A percentile compares a stretch with the other conserved stretches of the same genome.
These are phyloP conservation scores for Tagetes patula DNA, from an alignment of 129 eudicot species.

Conservation along the genomic window DNA sequence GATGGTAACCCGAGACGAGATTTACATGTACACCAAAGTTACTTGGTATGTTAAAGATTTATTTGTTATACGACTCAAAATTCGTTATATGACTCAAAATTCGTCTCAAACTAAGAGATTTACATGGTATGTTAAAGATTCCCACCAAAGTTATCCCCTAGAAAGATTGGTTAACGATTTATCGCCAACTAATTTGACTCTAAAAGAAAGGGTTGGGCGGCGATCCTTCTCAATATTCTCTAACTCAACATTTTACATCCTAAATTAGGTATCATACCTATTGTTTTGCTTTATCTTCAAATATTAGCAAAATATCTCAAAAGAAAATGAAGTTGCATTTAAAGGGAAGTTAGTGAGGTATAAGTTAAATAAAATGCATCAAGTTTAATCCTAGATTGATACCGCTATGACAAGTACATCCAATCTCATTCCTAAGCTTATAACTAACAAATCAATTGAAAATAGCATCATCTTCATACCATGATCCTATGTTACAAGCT, in stretches of 20 bases:
- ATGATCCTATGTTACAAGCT: conserved; percentile 21
- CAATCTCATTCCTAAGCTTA: conserved; percentile 29
- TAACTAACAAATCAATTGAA: conserved; percentile 28
- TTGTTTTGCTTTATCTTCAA: conserved; percentile 11
- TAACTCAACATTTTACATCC: background rate
- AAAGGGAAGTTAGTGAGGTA: background rate
- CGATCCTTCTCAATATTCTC: background rate
- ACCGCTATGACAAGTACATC: conserved; percentile 13
- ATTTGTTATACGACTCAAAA: no score
- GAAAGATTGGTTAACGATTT: no score
- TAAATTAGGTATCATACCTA: background rate
- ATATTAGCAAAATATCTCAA: background rate
- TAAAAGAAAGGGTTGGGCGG: no score
- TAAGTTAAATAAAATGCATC: background rate
- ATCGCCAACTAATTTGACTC: no score
- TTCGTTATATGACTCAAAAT: no score
- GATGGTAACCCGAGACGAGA: no score
- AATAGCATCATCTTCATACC: conserved; percentile 15
- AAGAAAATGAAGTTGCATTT: background rate
- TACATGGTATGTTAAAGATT: no score
- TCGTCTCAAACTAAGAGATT: no score
- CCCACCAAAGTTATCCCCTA: no score
- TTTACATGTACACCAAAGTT: no score
- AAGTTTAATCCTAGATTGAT: conserved; percentile 27
- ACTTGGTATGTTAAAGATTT: no score